Evolutionary conservation across 345 rosid species (phyloP).

Genomic region (Brassica nigra): DNA sequence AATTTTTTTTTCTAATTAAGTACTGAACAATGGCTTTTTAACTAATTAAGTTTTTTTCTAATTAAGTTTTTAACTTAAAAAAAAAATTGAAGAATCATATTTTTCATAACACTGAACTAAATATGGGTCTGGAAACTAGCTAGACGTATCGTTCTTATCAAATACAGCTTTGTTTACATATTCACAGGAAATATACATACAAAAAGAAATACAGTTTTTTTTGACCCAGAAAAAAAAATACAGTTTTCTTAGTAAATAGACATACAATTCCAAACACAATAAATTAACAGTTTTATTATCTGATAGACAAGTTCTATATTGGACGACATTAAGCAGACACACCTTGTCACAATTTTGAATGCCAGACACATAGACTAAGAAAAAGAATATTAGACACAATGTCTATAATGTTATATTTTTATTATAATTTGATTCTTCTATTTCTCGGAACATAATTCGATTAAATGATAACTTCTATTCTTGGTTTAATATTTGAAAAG

Average conservation of each 20-base stretch:
- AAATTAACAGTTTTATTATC: too few species aligned
- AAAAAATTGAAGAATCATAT: too few species aligned
- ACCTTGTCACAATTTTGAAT: neutral
- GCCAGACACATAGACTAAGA: neutral
- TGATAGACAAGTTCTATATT: neutral
- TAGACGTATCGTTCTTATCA: too few species aligned
- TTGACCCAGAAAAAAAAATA: too few species aligned
- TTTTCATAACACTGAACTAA: too few species aligned
- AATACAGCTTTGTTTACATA: neutral
- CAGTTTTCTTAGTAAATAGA: neutral
- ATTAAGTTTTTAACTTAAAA: too few species aligned
- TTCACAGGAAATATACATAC: neutral
- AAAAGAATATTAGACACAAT: neutral
- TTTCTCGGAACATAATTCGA: neutral
- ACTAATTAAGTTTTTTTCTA: too few species aligned
- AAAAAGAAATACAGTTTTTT: neutral
- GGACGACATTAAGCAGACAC: neutral
- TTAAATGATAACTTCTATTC: neutral
- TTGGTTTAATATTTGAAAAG: neutral
- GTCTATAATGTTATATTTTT: neutral
- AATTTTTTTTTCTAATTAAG: too few species aligned
- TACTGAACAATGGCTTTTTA: too few species aligned
- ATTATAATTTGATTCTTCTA: neutral
- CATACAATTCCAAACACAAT: neutral
- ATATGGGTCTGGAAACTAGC: too few species aligned